Base-by-base conservation (phyloP, 805 yeast species). In the Ogataea neopini region DNA sequence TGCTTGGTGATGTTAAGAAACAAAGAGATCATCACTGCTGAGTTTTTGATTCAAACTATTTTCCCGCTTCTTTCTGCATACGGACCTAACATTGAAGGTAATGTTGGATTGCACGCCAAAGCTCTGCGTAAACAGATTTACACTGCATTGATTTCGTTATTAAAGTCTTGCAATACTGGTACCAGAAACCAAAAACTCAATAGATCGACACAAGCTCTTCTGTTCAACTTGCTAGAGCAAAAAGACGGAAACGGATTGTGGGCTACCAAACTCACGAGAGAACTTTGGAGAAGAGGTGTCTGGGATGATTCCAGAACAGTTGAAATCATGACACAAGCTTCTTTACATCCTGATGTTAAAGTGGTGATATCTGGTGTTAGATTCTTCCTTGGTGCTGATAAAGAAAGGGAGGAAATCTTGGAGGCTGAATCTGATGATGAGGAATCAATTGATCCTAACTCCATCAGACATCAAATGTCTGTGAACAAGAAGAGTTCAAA, bases 261-360 rank as follows among this genome's bases (percentile, higher is more conserved):
- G 97, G 97, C 98, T 6, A 88, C 97, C 2, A 91, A 89, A 61
- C 72, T 94, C 48, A 90, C 97, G 4, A 80, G 98, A 63, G 98
- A 94, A 67, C 73, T 94, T 43, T 94, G 99, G 99, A 80, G 96
- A 72, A 79, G 98, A 64, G 96, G 96, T 62, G 87, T 94, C 49
- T 94, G 99, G 99, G 97, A 90, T 66, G 99, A 94, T 66, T 80
- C 96, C 0, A 76, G 97, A 60, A 86, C 98, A 0, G 96, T 94
- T n/a, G 99, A 94, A 68, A 82, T 94, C 61, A 91, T 94, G 98
- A 85, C 96, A 1, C 94, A 89, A 59, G 97, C 98, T 1, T 89
- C 97, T 1, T 69, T 88, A 51, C 97, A 90, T 61, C 84, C 85
- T 13, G 96, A 94, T 59, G 73, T 76, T 13, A 94, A 94, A 69